phyloP scores from a whole-genome alignment of 2,329 filamentous ascomycete species.

The Rhinocladiella mackenziei region DNA sequence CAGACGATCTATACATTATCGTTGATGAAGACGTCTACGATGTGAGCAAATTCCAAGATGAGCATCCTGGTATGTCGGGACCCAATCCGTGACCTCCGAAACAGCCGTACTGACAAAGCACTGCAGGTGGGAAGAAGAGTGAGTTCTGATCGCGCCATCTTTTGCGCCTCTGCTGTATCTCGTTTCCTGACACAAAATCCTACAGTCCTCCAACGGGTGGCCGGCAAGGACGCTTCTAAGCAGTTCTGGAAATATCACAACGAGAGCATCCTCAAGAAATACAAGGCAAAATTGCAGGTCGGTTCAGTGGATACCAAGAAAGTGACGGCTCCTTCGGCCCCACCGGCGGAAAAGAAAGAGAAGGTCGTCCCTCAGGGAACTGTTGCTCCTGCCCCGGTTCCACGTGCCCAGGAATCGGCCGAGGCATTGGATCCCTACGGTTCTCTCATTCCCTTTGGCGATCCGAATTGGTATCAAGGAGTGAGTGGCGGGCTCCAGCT shows the following conservation, averaged over 20 bases:
- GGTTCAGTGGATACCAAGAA: slow-evolving; percentile 84
- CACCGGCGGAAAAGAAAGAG: slow-evolving; percentile 48
- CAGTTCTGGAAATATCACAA: slow-evolving; percentile 66
- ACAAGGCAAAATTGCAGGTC: slow-evolving; percentile 56
- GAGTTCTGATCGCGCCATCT: slow-evolving; percentile 31
- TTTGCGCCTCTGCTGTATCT: neutral
- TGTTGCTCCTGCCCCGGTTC: slow-evolving; percentile 44
- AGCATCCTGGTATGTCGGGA: slow-evolving; percentile 58
- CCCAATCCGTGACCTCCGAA: slow-evolving; percentile 4
- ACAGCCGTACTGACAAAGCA: neutral
- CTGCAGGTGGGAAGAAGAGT: slow-evolving; percentile 67
- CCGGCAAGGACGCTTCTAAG: slow-evolving; percentile 64
- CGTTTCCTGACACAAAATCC: slow-evolving; percentile 6
- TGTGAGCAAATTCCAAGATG: slow-evolving; percentile 79
- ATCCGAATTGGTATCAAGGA: slow-evolving; percentile 91
- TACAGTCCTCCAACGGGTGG: slow-evolving; percentile 60
- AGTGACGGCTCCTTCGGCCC: slow-evolving; percentile 51
- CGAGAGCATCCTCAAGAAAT: slow-evolving; percentile 59
- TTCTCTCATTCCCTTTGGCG: slow-evolving; percentile 81
- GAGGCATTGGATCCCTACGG: slow-evolving; percentile 83
- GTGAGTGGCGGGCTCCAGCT: slow-evolving; percentile 58
- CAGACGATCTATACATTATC: slow-evolving; percentile 79
- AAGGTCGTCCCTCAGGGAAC: slow-evolving; percentile 56
- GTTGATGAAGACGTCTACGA: slow-evolving; percentile 96
- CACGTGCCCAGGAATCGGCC: slow-evolving; percentile 46